Percentiles rank a stretch among this genome's conserved stretches.
Evolutionary conservation across 345 rosid species (phyloP).

Genomic region (Rhizophora apiculata): DNA sequence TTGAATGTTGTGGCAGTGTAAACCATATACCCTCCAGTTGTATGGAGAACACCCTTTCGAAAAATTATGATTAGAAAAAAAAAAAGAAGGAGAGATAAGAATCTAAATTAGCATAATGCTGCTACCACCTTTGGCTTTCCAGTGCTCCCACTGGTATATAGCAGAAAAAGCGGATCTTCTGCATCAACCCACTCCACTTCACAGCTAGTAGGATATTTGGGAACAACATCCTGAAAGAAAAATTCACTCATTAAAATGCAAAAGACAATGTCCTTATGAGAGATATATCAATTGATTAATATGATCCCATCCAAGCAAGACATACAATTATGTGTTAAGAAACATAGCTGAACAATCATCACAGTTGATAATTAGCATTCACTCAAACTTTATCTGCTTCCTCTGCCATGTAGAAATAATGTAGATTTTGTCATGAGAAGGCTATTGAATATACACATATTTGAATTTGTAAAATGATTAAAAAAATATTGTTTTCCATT

Average conservation of each 20-base stretch:
- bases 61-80: constrained; percentile 18
- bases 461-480: too few species aligned
- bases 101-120: constrained; percentile 4
- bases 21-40: constrained; percentile 98
- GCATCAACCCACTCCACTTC: constrained; percentile 99
- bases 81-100: constrained; percentile 5
- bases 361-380: neutral
- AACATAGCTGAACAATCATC: neutral
- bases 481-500: too few species aligned
- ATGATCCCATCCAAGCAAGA: neutral
- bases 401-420: neutral
- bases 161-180: constrained; percentile 91
- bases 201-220: constrained; percentile 73
- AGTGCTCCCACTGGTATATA: constrained; percentile 98
- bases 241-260: constrained; percentile 16
- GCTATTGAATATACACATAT: neutral
- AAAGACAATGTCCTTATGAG: neutral
- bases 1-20: constrained; percentile 95
- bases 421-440: neutral
- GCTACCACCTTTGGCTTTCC: constrained; percentile 90
- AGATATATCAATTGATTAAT: constrained; percentile 1
- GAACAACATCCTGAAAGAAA: constrained; percentile 65
- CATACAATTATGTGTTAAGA: neutral
- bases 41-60: constrained; percentile 88
- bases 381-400: neutral